Evolutionary conservation across 805 yeast genomes (phyloP), one percentile per base, ranked within the genome.

Genomic region (Candida tallmaniae): DNA sequence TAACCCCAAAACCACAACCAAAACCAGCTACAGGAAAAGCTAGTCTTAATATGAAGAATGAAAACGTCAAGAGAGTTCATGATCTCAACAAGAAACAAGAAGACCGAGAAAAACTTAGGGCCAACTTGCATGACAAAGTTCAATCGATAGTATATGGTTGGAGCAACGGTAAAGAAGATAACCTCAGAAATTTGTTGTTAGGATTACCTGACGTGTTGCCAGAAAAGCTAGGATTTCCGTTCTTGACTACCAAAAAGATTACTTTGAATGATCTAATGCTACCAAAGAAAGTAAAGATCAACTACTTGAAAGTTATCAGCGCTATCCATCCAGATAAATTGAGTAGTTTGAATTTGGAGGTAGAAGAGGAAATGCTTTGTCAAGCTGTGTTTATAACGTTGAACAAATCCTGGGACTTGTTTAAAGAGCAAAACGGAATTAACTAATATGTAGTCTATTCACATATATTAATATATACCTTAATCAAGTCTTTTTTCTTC

Each of bases 321-420:
- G 68, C 75, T 36, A 81, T 85, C 5, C 93, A 83, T 50, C 93
- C 93, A 0, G 99, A 93, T 57, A 93, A 93, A 56, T 63, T 89
- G 16, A 40, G 45, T 20, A 48, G 47, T 38, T 41, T 46, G 20
- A 57, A 60, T 15, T 75, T 81, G 2, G 63, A 79, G 6, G 64
- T 78, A 5, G 94, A 87, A 48, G 75, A 76, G 37, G 80, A 82
- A 52, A 74, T 90, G 80, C 69, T 90, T 29, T 93, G 97, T 11
- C 90, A 89, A 47, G 78, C 78, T 16, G 90, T 90, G 0, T 93
- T 93, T 52, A 83, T 88, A 25, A 70, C 79, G 0, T 64, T 93
- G 41, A 90, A 88, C 56, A 74, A 78, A 46, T 88, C 97, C 2
- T 93, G 99, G 97, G 97, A 86, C 46, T 60, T 56, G 14, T 88